Percentiles rank a stretch among this genome's conserved stretches.
Evolutionary conservation across 192 early-diverging fungal genomes (phyloP).

Genomic region (Pilaira anomala): DNA sequence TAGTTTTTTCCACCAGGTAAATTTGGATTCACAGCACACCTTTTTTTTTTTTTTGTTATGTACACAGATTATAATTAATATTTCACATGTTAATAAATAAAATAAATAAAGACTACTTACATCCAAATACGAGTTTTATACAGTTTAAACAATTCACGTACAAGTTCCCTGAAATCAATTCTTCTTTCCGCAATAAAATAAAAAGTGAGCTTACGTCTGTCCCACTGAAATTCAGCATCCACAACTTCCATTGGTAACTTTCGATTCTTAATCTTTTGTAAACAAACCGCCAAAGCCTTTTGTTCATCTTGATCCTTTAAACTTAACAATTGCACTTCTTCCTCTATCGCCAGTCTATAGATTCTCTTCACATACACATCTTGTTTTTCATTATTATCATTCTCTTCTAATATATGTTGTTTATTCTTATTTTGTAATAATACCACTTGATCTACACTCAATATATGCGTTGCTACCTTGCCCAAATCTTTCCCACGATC

Average conservation of each 20-base stretch:
- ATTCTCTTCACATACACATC: conserved; percentile 76
- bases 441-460: conserved; percentile 54
- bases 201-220: conserved; percentile 95
- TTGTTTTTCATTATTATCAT: conserved; percentile 34
- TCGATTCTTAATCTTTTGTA: conserved; percentile 83
- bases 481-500: conserved; percentile 89
- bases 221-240: conserved; percentile 99
- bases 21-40: conserved; percentile 10
- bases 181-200: conserved; percentile 92
- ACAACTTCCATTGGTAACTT: conserved; percentile 95
- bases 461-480: conserved; percentile 69
- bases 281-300: conserved; percentile 83
- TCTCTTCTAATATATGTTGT: conserved; percentile 32
- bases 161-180: conserved; percentile 95
- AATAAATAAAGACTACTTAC: conserved; percentile 34
- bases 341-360: conserved; percentile 72
- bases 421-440: conserved; percentile 33
- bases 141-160: conserved; percentile 92
- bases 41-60: neutral
- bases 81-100: neutral
- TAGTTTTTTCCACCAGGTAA: too few relatives aligned
- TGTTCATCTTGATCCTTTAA: conserved; percentile 87
- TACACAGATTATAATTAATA: too few relatives aligned
- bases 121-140: conserved; percentile 99
- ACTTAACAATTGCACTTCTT: conserved; percentile 77